A percentile compares a stretch with the other conserved stretches of the same genome.
Evolutionary conservation across 2,329 filamentous ascomycete genomes (phyloP).

Genomic region (Aspergillus calidoustus): DNA sequence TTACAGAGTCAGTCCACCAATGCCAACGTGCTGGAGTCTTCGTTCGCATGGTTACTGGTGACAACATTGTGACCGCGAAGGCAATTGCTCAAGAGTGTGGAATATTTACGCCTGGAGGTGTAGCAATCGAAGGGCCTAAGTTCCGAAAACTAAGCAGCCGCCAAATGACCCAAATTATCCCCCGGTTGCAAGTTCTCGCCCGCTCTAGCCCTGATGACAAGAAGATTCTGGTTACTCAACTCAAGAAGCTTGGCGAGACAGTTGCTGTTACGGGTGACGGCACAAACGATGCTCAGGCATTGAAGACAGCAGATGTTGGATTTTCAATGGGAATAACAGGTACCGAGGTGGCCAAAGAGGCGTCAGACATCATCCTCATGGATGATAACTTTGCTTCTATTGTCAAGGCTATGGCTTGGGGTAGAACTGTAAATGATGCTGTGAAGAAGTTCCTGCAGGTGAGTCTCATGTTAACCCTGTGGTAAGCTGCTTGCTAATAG

Average conservation of each 20-base stretch:
- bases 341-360: constrained; percentile 83
- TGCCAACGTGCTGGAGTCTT: constrained; percentile 78
- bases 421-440: constrained; percentile 75
- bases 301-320: constrained; percentile 80
- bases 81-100: constrained; percentile 80
- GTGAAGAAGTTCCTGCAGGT: constrained; percentile 72
- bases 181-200: constrained; percentile 71
- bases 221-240: constrained; percentile 70
- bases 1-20: constrained; percentile 71
- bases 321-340: constrained; percentile 87
- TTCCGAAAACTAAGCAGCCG: constrained; percentile 73
- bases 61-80: constrained; percentile 78
- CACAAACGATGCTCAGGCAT: constrained; percentile 80
- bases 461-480: background rate
- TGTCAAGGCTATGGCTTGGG: constrained; percentile 81
- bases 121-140: constrained; percentile 77
- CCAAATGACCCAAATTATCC: constrained; percentile 70
- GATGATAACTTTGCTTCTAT: constrained; percentile 89
- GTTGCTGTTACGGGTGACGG: constrained; percentile 84
- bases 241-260: constrained; percentile 75
- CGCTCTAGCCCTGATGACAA: constrained; percentile 78
- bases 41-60: constrained; percentile 84
- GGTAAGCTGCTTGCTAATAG: constrained; percentile 1
- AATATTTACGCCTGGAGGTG: constrained; percentile 68
- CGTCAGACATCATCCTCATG: constrained; percentile 84